Evolutionary conservation across 345 rosid genomes (phyloP), one percentile per base, ranked within the genome.

Genomic region (Citrus sp.): DNA sequence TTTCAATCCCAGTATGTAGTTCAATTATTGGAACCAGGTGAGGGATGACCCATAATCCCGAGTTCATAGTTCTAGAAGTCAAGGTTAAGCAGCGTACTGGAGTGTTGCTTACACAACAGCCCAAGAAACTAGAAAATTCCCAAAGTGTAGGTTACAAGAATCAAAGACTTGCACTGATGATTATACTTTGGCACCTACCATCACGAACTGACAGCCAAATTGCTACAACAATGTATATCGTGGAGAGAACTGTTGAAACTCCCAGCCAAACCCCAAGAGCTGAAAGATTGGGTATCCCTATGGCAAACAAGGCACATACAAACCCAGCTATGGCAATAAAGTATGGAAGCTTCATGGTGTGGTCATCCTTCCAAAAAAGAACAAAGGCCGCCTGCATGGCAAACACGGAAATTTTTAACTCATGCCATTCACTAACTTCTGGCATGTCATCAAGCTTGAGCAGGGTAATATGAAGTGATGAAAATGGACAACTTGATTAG

Each of bases 191-290:
- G 69, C 56, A 66, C 40, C 83, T 88, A 91, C 99, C 99, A 80
- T 94, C 97, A 77, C 68, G 84, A 73, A 88, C 63, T 7, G 97
- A 87, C 73, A 94, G 84, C 73, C 82, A 85, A 40, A 91, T 78
- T 28, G 93, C 95, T 27, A 89, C 82, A 56, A 87, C 55, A 42
- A 92, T 88, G 46, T 91, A 94, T 35, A 94, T 83, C 70, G 90
- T 82, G 38, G 90, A 88, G 67, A 94, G 87, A 73, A 94, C 38
- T 18, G 99, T 88, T 3, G 99, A 96, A 79, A 94, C 84, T 49
- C 89, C 98, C n/a, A 96, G 84, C 98, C 97, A 96, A 63, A 89
- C 16, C 74, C 98, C 85, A 38, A 96, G 87, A 72, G 97, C 92
- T 1, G 98, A 96, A 73, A 94, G 84, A 87, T 92, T 93, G 72